Evolutionary conservation across 306 rosid species (phyloP).

Genomic region (Senna tora): DNA sequence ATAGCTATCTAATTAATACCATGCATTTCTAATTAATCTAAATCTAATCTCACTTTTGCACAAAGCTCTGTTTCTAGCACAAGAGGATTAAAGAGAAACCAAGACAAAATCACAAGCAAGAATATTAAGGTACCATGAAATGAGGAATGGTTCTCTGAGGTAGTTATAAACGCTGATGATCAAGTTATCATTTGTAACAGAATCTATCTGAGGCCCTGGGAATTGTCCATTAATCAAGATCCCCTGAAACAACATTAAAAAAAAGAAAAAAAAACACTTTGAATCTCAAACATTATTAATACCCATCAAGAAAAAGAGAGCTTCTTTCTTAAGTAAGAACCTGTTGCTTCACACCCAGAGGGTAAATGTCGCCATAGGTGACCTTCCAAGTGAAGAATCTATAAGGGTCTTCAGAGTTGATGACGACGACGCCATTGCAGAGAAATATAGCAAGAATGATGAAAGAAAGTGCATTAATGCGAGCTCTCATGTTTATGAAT

Average conservation of each 20-base stretch:
- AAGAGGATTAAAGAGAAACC: background rate
- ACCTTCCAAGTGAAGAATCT: slow-evolving; percentile 65
- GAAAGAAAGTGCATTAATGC: background rate
- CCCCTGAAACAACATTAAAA: slow-evolving; percentile 56
- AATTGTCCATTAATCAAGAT: slow-evolving; percentile 77
- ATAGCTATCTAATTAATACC: background rate
- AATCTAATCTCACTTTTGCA: slow-evolving; percentile 16
- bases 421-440: slow-evolving; percentile 39
- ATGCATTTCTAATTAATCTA: slow-evolving; percentile 12
- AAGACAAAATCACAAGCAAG: background rate
- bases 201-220: slow-evolving; percentile 77
- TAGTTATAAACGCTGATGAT: slow-evolving; percentile 62
- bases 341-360: slow-evolving; percentile 74
- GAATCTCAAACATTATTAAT: background rate
- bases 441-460: background rate
- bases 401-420: slow-evolving; percentile 65
- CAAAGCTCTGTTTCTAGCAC: slow-evolving; percentile 6
- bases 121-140: slow-evolving; percentile 55
- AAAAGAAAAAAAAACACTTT: slow-evolving; percentile 2
- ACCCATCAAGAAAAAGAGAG: background rate
- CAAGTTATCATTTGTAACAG: slow-evolving; percentile 70
- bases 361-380: slow-evolving; percentile 65
- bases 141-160: slow-evolving; percentile 66
- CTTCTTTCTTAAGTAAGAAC: slow-evolving; percentile 25
- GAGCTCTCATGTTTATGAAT: slow-evolving; percentile 24